Evolutionary conservation across 306 rosid species (phyloP).

Genomic region (Carpinus fangiana): DNA sequence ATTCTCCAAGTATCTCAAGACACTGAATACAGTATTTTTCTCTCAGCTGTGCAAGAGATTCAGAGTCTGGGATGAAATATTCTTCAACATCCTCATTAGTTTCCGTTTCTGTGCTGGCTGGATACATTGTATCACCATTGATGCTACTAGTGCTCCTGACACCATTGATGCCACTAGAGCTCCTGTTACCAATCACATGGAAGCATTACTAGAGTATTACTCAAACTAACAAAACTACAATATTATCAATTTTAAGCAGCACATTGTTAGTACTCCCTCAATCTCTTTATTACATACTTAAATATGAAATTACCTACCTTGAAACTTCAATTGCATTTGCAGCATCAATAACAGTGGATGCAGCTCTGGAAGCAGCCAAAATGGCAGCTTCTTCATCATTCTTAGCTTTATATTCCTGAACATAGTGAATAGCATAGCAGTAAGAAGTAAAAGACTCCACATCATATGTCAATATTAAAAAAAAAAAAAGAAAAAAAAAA

Average conservation of each 20-base stretch:
- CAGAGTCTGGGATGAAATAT: conserved; percentile 67
- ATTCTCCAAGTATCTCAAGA: conserved; percentile 89
- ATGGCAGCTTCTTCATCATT: conserved; percentile 78
- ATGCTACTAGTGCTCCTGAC: conserved; percentile 56
- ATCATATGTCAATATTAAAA: not conserved
- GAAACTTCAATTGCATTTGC: conserved; percentile 80
- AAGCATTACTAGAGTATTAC: conserved; percentile 12
- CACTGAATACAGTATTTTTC: conserved; percentile 97
- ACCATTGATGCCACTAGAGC: conserved; percentile 24
- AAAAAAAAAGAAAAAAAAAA: not conserved
- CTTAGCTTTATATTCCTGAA: conserved; percentile 67
- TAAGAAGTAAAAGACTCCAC: conserved; percentile 12
- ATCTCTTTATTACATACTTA: conserved; percentile 14
- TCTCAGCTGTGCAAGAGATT: conserved; percentile 71
- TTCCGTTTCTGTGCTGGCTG: conserved; percentile 45
- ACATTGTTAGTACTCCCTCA: not conserved
- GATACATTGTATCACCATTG: conserved; percentile 41
- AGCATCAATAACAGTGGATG: conserved; percentile 91
- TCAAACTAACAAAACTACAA: conserved; percentile 8
- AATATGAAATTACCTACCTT: conserved; percentile 51
- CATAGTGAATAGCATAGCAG: conserved; percentile 22
- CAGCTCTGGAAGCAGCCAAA: conserved; percentile 89
- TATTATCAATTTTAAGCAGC: not conserved
- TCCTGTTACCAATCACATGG: conserved; percentile 53
- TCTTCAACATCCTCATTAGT: conserved; percentile 66